Conservation (phyloP, 164 flowering plant genomes). For the Tetracentron sinense region DNA sequence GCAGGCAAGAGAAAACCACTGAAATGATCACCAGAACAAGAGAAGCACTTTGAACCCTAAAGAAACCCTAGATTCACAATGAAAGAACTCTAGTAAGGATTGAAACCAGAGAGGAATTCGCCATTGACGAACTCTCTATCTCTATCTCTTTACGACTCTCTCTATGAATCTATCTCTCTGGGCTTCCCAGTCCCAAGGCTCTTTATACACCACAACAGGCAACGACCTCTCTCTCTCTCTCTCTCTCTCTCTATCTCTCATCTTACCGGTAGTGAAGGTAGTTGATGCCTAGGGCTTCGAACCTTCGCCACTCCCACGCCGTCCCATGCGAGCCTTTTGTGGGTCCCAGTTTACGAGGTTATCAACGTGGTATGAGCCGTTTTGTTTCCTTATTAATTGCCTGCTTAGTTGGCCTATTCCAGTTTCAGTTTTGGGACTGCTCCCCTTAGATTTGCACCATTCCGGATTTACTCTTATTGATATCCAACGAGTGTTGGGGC, state of each 20-base stretch:
- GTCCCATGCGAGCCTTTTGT: constrained; percentile 9
- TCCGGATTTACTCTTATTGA: too few relatives aligned
- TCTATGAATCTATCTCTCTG: neutral
- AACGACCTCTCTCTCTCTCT: too few relatives aligned
- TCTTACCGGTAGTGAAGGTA: constrained; percentile 21
- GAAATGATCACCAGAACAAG: constrained; percentile 2
- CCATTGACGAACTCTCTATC: neutral
- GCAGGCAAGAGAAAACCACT: neutral
- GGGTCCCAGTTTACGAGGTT: too few relatives aligned
- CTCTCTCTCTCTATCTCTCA: neutral
- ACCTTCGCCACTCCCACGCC: constrained; percentile 11
- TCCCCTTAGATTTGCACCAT: too few relatives aligned
- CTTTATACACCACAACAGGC: too few relatives aligned
- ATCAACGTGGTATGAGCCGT: too few relatives aligned
- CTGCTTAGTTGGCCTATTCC: too few relatives aligned
- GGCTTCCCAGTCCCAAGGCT: neutral
- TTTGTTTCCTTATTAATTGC: too few relatives aligned
- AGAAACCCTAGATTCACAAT: neutral
- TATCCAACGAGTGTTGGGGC: too few relatives aligned
- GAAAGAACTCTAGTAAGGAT: neutral
- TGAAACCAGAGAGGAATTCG: too few relatives aligned
- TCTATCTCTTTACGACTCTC: too few relatives aligned
- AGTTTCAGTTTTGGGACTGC: too few relatives aligned
- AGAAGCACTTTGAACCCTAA: neutral
- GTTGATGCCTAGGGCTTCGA: constrained; percentile 3